Conservation (phyloP, 164 flowering plant genomes). For the Vitis riparia region DNA sequence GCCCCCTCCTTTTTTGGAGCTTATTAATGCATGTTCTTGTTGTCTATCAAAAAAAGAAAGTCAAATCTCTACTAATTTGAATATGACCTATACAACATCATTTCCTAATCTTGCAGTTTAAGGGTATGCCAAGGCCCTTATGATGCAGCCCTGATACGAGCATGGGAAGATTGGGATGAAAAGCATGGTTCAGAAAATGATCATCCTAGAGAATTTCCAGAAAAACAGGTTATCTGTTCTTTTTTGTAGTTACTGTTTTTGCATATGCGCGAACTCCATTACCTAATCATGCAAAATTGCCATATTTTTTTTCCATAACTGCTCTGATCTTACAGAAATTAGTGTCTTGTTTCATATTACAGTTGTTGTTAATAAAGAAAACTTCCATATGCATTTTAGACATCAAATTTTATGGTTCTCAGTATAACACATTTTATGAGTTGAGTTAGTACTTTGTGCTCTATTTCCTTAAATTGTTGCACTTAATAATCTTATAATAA, state of each 20-base stretch:
- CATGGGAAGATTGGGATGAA: slow-evolving; percentile 94
- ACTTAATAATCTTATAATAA: slow-evolving; percentile 5
- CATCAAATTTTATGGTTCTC: neutral
- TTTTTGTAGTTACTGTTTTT: neutral
- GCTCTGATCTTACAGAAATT: too few relatives aligned
- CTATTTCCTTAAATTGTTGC: neutral
- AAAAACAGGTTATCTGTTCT: slow-evolving; percentile 60
- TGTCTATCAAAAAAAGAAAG: too few relatives aligned
- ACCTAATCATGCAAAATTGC: too few relatives aligned
- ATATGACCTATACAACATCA: too few relatives aligned
- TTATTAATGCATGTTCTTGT: too few relatives aligned
- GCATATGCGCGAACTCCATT: too few relatives aligned
- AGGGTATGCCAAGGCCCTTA: slow-evolving; percentile 84
- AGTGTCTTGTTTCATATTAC: too few relatives aligned
- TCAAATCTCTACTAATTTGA: too few relatives aligned
- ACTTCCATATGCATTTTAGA: too few relatives aligned
- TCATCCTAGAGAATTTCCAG: slow-evolving; percentile 77
- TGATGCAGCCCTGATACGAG: slow-evolving; percentile 60
- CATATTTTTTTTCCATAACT: too few relatives aligned
- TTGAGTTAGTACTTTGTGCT: neutral
- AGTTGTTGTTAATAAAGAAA: too few relatives aligned
- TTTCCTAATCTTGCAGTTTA: slow-evolving; percentile 40
- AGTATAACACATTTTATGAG: neutral
- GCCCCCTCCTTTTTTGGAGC: too few relatives aligned
- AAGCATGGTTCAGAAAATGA: slow-evolving; percentile 86